A percentile compares a stretch with the other conserved stretches of the same genome.
Evolutionary conservation across 2,329 filamentous ascomycete species (phyloP).

Genomic region (Botryotinia narcissicola): DNA sequence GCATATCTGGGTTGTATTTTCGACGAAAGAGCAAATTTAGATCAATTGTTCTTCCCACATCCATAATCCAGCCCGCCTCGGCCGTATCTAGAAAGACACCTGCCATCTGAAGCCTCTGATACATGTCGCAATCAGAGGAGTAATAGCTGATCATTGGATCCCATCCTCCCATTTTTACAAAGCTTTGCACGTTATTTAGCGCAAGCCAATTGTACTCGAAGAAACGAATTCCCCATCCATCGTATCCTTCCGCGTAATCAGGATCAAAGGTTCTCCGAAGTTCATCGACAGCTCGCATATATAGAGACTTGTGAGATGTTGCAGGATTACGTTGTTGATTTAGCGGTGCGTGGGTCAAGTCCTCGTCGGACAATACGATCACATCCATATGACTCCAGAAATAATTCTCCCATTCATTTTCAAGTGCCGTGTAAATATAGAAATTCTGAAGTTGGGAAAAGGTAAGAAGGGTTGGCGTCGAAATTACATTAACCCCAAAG

Average conservation of each 20-base stretch:
- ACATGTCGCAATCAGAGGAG: conserved; percentile 54
- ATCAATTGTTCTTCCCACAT: conserved; percentile 43
- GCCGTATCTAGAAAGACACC: conserved; percentile 43
- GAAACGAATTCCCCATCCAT: conserved; percentile 15
- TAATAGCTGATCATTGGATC: conserved; percentile 57
- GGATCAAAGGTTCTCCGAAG: conserved; percentile 47
- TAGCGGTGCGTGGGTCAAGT: conserved; percentile 27
- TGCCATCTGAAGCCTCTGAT: conserved; percentile 45
- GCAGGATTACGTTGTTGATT: conserved; percentile 22
- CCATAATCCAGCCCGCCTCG: conserved; percentile 45
- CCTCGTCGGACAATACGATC: conserved; percentile 46
- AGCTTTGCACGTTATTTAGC: conserved; percentile 45
- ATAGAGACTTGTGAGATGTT: conserved; percentile 43
- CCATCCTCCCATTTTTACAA: conserved; percentile 47
- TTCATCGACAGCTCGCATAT: conserved; percentile 55
- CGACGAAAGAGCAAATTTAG: conserved; percentile 14
- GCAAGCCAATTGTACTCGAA: conserved; percentile 57
- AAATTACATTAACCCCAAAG: conserved; percentile 52
- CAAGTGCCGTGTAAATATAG: conserved; percentile 47
- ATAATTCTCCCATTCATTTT: conserved; percentile 48
- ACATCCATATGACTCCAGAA: conserved; percentile 59
- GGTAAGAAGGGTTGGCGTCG: conserved; percentile 50
- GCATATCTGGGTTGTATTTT: not conserved
- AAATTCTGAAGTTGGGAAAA: conserved; percentile 58
- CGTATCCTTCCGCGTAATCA: not conserved